Evolutionary conservation across 2,329 filamentous ascomycete species (phyloP), one percentile per base, ranked within the genome.

Genomic region (Clonostachys byssicola): DNA sequence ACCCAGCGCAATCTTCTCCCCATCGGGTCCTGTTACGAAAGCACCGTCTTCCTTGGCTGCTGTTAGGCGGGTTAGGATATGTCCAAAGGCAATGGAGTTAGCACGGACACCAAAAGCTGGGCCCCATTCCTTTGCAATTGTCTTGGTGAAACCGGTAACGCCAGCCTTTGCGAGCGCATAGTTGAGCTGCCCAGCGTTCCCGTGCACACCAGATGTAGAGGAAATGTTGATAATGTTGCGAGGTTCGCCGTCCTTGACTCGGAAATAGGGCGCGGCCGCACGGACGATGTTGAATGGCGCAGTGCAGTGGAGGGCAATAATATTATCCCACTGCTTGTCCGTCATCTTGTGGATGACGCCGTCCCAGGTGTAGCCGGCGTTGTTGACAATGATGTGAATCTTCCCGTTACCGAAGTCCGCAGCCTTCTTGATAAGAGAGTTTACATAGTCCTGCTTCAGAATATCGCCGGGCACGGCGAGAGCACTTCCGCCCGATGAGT

Each of bases 301-400:
- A 12, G 89, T 94, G 62, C 80, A 85, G 75, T 95, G 91, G 43
- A 95, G 76, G 18, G 85, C 82, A 33, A 95, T 71, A 64, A 96
- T 95, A 44, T 86, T 91, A 52, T 94, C 86, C 89, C 89, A 95
- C 75, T 95, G 89, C 72, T 89, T 89, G 73, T 95, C 89, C 14
- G 85, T 88, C 75, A 90, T 92, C 77, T 94, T 95, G 75, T 95
- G 89, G 55, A 95, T 90, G 38, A 95, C 89, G 7, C 86, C 91
- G 65, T 96, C 91, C 89, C 90, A 95, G 1, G 91, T 95, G 69
- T 89, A 95, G 40, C 89, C 90, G 1, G 90, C 91, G 64, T 95
- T 95, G 69, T 95, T 95, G 50, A 95, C 88, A 48, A 95, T 86
- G 62, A 94, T 87, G 66, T 95, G 87, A 52, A 96, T 91, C 74